phyloP scores from a whole-genome alignment of 768 basidiomycete genomes.

The Arthromyces matolae region DNA sequence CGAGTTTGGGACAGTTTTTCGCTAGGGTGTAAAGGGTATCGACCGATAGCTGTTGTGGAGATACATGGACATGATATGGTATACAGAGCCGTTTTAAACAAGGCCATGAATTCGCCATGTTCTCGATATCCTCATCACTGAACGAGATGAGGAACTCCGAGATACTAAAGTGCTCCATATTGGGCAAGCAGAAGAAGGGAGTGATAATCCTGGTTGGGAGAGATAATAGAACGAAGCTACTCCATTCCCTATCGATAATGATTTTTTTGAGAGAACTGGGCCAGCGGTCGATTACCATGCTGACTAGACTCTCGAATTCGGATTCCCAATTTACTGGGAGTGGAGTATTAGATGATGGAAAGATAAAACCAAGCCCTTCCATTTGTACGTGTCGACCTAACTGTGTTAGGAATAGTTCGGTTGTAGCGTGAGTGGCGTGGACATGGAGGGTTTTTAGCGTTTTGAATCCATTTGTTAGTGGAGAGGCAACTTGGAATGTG shows the following conservation, averaged over 20 bases:
- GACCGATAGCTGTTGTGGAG: too few species aligned
- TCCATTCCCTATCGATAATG: constrained; percentile 5
- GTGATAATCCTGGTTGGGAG: background rate
- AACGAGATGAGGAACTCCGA: background rate
- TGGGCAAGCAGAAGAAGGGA: background rate
- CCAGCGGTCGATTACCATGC: constrained; percentile 1
- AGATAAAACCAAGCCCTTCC: background rate
- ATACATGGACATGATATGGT: background rate
- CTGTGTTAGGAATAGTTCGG: background rate
- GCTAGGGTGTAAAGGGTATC: too few species aligned
- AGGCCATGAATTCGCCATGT: background rate
- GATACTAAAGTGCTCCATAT: constrained; percentile 1
- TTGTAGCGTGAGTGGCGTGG: constrained; percentile 1
- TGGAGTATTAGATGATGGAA: background rate
- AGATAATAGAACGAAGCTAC: background rate
- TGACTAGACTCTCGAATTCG: constrained; percentile 1
- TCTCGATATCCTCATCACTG: background rate
- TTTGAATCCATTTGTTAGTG: background rate
- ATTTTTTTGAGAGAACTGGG: background rate
- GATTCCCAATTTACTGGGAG: background rate
- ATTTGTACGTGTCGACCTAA: background rate
- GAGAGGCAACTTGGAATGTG: too few species aligned
- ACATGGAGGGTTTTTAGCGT: background rate
- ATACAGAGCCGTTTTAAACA: background rate
- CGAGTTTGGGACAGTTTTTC: too few species aligned